Evolutionary conservation across 2,329 filamentous ascomycete genomes (phyloP), one percentile per base, ranked within the genome.

Genomic region (Penicillium italicum): DNA sequence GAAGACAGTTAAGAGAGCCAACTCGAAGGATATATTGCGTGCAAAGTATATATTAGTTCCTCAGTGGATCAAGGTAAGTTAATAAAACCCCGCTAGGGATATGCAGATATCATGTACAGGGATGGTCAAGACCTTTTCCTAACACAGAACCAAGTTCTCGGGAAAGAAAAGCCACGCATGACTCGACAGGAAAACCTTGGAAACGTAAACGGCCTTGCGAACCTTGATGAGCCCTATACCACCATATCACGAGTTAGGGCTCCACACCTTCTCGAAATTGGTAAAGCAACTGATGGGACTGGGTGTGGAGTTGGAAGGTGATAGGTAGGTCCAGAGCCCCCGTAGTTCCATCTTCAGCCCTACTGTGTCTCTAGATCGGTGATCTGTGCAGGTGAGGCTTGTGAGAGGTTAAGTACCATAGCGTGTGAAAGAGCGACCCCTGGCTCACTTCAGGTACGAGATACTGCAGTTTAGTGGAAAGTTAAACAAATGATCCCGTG

Each of bases 251-350:
- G 33, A 36, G 33, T n/a, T 16, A n/a, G 9, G 16, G 28, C 48
- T 49, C 49, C 36, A 57, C 53, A 41, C n/a, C n/a, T n/a, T n/a
- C 60, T 44, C 64, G n/a, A 63, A 64, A 55, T 34, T 45, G 61
- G 62, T 33, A 60, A 44, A 26, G 66, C n/a, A 51, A 38, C 65
- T 61, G 66, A 68, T 30, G 34, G 20, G 20, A 42, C 49, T 11
- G 5, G 37, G 49, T 59, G 56, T 36, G 53, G 38, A 53, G 50
- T 37, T 26, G 26, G 33, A 43, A 43, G 43, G 18, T 52, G 40
- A 66, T 66, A 67, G 60, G 64, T 47, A 61, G 60, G 62, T 60
- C 53, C 54, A 56, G 28, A 44, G 60, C 58, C 59, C 61, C 61
- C 55, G 3, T 60, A 55, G 62, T 62, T 64, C 59, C 55, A 53